Evolutionary conservation across 2,329 filamentous ascomycete species (phyloP), one percentile per base, ranked within the genome.

Genomic region (Colletotrichum somersetense): DNA sequence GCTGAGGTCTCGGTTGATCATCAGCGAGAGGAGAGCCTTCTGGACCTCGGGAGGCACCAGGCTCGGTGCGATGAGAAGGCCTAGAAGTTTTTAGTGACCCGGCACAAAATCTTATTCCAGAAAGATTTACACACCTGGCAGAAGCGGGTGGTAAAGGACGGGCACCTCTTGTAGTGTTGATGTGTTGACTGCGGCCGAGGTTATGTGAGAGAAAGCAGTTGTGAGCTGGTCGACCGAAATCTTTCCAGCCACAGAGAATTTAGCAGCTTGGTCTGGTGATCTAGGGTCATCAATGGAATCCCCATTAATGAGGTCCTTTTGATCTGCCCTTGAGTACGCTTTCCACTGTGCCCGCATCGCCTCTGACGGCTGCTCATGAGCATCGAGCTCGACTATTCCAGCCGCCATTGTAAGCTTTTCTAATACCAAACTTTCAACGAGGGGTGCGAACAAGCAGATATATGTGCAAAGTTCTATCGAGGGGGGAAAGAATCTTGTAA

Each of bases 1-100:
- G 73, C 91, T 90, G 20, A 97, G 88, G 80, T 97, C 93, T 33
- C 85, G 88, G 81, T 97, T 93, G 40, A 98, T 85, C 74, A 97
- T 87, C 66, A 89, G 90, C 56, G 89, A 89, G 6, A 98, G 86
- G 3, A 98, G 85, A 48, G 85, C 82, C 71, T 86, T 83, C 80
- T 99, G 96, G 18, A 93, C 85, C 7, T 83, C 77, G 20, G 89
- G 87, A 5, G 95, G 91, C 12, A 98, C 83, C 11, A 98, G 84
- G 35, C 88, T 88, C 16, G 95, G 95, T 3, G 95, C 83, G 64
- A 98, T 88, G 67, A 93, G 86, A 12, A 99, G 89, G 73, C 96
- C 96, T 97, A 74, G 5, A 62, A 42, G 38, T 3, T 55, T 69
- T 66, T 26, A 58, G 26, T 38, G 53, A 23, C 20, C 64, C 14